A percentile compares a stretch with the other conserved stretches of the same genome.
These are phyloP conservation scores for Arctostaphylos glauca DNA, from an alignment of 148 eudicot genomes.

Conservation along the genomic window DNA sequence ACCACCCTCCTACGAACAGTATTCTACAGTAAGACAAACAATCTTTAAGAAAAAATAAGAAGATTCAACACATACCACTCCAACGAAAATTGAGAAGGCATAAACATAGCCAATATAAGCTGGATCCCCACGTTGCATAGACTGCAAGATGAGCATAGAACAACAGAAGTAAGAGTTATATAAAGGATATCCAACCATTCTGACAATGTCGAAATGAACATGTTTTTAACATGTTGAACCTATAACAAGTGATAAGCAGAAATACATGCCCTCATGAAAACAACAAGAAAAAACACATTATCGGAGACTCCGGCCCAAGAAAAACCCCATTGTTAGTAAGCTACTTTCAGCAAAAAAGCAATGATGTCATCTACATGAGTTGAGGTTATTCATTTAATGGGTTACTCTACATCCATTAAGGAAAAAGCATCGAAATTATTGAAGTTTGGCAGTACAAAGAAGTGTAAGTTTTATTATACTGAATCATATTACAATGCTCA, in stretches of 20 bases:
- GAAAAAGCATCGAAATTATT: not conserved
- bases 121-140: slow-evolving; percentile 93
- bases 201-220: not conserved
- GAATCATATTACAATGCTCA: too few species aligned
- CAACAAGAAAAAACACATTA: not conserved
- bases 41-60: slow-evolving; percentile 1
- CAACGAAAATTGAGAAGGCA: slow-evolving; percentile 84
- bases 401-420: not conserved
- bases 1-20: not conserved
- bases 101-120: slow-evolving; percentile 89
- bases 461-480: too few species aligned
- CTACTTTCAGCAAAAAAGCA: not conserved
- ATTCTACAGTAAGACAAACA: not conserved
- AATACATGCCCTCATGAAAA: not conserved
- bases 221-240: not conserved
- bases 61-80: slow-evolving; percentile 71
- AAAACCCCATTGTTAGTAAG: not conserved
- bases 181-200: not conserved
- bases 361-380: not conserved
- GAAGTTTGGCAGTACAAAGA: not conserved
- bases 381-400: not conserved
- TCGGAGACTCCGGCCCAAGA: not conserved
- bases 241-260: not conserved
- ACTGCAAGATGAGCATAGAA: slow-evolving; percentile 46
- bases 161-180: not conserved